Base-by-base conservation (phyloP, 345 rosid species). In the Eucalyptus cloeziana region DNA sequence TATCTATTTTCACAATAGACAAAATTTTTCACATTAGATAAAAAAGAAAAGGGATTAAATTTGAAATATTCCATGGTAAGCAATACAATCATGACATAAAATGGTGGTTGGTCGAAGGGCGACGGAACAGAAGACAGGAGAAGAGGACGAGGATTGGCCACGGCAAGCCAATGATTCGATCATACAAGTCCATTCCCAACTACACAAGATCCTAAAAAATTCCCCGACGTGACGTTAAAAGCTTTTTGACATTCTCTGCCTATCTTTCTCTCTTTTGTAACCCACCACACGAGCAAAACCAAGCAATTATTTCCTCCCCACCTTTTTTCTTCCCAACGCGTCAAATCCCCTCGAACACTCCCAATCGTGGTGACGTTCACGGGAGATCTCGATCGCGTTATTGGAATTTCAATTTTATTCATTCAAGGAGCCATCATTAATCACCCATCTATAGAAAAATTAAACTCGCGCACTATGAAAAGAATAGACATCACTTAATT, bases 1-100 rank as follows among this genome's bases (percentile, higher is more conserved):
- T 33, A 15, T n/a, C 5, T n/a, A 0, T n/a, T 15, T 64, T 14
- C 1, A 14, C 40, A 19, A 64, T 64, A 10, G 21, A n/a, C 21
- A 7, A 8, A 64, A 64, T 4, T 15, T n/a, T 14, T n/a, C 76
- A 64, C 21, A 15, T 62, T 30, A 62, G 30, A 56, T 10, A 1
- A 56, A 27, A 27, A 12, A 64, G 15, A 15, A n/a, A 15, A 7
- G 2, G 33, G 40, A n/a, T n/a, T n/a, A 33, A 8, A n/a, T 64
- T 64, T 62, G 8, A 14, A n/a, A 15, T n/a, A n/a, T n/a, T 64
- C 1, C 19, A 31, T 64, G 76, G 76, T n/a, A 64, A 64, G 76
- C 76, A 64, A 64, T n/a, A n/a, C 16, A 64, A 64, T 64, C 76
- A 64, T n/a, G 17, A n/a, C 76, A 14, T 15, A n/a, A 7, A n/a